Evolutionary conservation across 2,329 filamentous ascomycete species (phyloP).

Genomic region (Stemphylium lycopersici): DNA sequence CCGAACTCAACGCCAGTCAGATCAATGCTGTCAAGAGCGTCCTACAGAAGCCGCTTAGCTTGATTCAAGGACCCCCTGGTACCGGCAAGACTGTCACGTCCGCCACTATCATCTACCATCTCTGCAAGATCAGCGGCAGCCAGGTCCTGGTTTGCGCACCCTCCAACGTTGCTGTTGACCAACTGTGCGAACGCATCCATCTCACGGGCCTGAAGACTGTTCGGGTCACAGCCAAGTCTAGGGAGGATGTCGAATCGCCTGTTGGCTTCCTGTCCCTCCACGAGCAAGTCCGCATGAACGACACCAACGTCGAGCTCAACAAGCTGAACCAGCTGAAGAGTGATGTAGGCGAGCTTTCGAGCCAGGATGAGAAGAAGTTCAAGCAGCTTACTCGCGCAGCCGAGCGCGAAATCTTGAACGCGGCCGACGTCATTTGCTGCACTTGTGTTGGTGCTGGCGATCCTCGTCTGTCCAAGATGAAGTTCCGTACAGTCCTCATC

Average conservation of each 20-base stretch:
- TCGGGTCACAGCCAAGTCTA: slow-evolving; percentile 96
- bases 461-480: slow-evolving; percentile 93
- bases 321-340: slow-evolving; percentile 93
- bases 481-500: slow-evolving; percentile 96
- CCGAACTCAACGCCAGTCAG: slow-evolving; percentile 93
- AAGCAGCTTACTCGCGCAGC: slow-evolving; percentile 93
- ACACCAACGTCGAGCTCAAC: slow-evolving; percentile 90
- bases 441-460: slow-evolving; percentile 98
- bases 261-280: slow-evolving; percentile 95
- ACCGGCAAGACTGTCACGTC: slow-evolving; percentile 99
- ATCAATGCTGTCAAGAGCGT: slow-evolving; percentile 96
- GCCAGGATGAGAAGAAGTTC: slow-evolving; percentile 97
- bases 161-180: slow-evolving; percentile 97
- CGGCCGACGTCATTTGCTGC: slow-evolving; percentile 97
- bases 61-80: slow-evolving; percentile 96
- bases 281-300: slow-evolving; percentile 96
- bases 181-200: slow-evolving; percentile 96
- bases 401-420: slow-evolving; percentile 91
- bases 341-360: slow-evolving; percentile 88
- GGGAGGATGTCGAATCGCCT: slow-evolving; percentile 98
- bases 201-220: slow-evolving; percentile 94
- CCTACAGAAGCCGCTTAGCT: slow-evolving; percentile 86
- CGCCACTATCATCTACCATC: slow-evolving; percentile 96
- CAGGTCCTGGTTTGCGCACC: slow-evolving; percentile 96
- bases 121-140: slow-evolving; percentile 92